Evolutionary conservation across 2,329 filamentous ascomycete species (phyloP).

Genomic region (Verticillium zaregamsianum): DNA sequence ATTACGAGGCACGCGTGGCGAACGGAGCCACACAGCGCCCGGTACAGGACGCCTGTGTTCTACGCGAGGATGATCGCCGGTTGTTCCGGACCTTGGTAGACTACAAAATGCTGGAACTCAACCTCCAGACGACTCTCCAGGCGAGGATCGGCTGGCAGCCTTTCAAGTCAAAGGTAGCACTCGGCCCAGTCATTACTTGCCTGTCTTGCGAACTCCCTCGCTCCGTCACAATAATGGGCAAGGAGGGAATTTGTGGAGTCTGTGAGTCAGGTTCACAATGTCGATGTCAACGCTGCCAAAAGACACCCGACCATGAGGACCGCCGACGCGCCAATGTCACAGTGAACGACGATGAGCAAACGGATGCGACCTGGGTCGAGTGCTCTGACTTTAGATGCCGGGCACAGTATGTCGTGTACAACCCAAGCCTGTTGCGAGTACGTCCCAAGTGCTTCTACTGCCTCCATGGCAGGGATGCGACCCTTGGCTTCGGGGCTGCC

Average conservation of each 20-base stretch:
- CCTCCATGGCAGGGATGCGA: slow-evolving; percentile 20
- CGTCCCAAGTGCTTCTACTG: slow-evolving; percentile 47
- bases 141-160: slow-evolving; percentile 42
- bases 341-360: slow-evolving; percentile 22
- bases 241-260: slow-evolving; percentile 33
- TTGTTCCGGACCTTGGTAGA: slow-evolving; percentile 40
- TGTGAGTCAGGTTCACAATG: slow-evolving; percentile 24
- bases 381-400: slow-evolving; percentile 37
- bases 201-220: slow-evolving; percentile 37
- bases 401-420: slow-evolving; percentile 47
- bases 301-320: slow-evolving; percentile 17
- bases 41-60: slow-evolving; percentile 16
- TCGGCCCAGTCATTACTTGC: slow-evolving; percentile 40
- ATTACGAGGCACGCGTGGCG: slow-evolving; percentile 23
- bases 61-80: slow-evolving; percentile 29
- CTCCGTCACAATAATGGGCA: slow-evolving; percentile 45
- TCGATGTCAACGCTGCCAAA: slow-evolving; percentile 14
- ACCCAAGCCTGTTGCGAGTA: slow-evolving; percentile 32
- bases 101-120: slow-evolving; percentile 41
- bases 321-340: slow-evolving; percentile 23
- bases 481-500: slow-evolving; percentile 16
- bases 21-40: slow-evolving; percentile 14
- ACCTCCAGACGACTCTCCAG: slow-evolving; percentile 38
- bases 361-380: slow-evolving; percentile 40
- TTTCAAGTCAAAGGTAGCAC: slow-evolving; percentile 32